A percentile compares a stretch with the other conserved stretches of the same genome.
Conservation (phyloP, 192 early-diverging fungal species). For the Borealophlyctis nickersoniae region DNA sequence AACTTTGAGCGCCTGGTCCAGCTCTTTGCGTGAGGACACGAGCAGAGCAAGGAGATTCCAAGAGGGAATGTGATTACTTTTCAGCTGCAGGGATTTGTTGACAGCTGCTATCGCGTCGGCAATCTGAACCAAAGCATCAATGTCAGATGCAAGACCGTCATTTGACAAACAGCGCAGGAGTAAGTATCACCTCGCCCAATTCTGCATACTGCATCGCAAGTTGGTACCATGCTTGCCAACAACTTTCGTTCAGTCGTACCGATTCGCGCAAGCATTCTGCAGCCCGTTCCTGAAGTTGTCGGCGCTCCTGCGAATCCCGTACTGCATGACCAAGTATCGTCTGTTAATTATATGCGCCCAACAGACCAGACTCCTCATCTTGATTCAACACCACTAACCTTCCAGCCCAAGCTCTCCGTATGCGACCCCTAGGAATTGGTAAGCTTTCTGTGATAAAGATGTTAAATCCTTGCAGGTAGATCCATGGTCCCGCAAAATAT, state of each 20-base stretch:
- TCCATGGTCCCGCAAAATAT: conserved; percentile 34
- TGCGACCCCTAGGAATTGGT: conserved; percentile 37
- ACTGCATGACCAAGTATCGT: conserved; percentile 16
- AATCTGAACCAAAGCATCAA: too few relatives aligned
- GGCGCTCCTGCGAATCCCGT: conserved; percentile 17
- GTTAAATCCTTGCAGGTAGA: conserved; percentile 13
- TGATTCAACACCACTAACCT: conserved; percentile 1
- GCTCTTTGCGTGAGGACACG: conserved; percentile 34
- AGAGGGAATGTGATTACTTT: conserved; percentile 29
- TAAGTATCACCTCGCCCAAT: conserved; percentile 51
- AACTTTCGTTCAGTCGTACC: conserved; percentile 4
- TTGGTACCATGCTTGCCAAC: conserved; percentile 40
- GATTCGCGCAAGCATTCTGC: conserved; percentile 24
- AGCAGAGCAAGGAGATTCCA: conserved; percentile 52
- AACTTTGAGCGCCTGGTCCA: conserved; percentile 38
- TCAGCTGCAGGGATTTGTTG: conserved; percentile 32
- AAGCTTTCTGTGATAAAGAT: conserved; percentile 13
- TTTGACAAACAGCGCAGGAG: too few relatives aligned
- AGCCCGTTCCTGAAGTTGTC: conserved; percentile 30
- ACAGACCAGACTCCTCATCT: not conserved
- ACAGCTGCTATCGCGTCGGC: conserved; percentile 33
- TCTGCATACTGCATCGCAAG: conserved; percentile 45
- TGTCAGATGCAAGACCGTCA: too few relatives aligned
- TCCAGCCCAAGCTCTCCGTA: conserved; percentile 46
- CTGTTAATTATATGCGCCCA: too few relatives aligned